These are phyloP conservation scores for Venturia effusa DNA, from an alignment of 2,329 filamentous ascomycete species.

Conservation along the genomic window DNA sequence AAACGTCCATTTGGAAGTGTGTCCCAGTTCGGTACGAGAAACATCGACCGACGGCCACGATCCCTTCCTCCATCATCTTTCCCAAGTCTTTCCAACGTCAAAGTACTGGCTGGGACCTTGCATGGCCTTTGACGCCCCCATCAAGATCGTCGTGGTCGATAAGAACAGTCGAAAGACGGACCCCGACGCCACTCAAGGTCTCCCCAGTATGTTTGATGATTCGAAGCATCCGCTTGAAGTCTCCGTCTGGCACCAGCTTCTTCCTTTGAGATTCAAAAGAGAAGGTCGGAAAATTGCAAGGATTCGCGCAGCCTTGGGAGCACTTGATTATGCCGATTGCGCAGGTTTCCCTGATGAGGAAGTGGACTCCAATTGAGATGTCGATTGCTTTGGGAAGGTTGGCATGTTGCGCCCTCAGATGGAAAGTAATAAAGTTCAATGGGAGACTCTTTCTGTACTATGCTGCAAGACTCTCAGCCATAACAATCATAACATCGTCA, in stretches of 20 bases:
- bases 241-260: conserved; percentile 7
- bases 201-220: background rate
- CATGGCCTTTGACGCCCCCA: conserved; percentile 7
- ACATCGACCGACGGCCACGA: background rate
- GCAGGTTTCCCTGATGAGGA: background rate
- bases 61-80: background rate
- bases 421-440: too few species aligned
- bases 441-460: too few species aligned
- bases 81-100: background rate
- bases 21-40: background rate
- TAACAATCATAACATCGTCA: too few species aligned
- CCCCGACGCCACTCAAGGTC: background rate
- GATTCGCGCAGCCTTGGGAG: background rate
- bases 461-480: too few species aligned
- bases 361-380: background rate
- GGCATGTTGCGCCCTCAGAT: too few species aligned
- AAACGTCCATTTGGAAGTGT: background rate
- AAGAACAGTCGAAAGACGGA: background rate
- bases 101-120: conserved; percentile 9
- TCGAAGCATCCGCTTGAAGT: conserved; percentile 5
- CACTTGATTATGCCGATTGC: background rate
- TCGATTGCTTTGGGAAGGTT: too few species aligned
- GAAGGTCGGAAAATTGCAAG: conserved; percentile 9
- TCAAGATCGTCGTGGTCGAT: background rate
- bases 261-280: conserved; percentile 9